Evolutionary conservation across 2,329 filamentous ascomycete species (phyloP).

Genomic region (Fusarium pseudonygamai): DNA sequence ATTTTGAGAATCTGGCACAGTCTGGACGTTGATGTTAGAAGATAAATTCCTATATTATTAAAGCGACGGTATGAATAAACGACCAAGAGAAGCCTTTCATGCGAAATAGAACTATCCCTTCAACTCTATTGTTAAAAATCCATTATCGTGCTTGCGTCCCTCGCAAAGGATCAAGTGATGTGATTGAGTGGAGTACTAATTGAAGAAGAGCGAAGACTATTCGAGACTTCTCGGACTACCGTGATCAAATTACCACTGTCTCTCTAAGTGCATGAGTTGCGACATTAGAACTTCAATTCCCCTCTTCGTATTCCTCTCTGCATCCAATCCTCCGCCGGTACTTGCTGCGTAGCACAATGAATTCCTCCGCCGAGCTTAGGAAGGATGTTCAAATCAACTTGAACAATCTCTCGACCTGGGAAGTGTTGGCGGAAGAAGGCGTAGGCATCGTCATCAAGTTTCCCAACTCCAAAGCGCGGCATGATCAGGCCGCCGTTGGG

Average conservation of each 20-base stretch:
- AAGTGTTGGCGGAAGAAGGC: slow-evolving; percentile 16
- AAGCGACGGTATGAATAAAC: neutral
- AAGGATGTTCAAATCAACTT: slow-evolving; percentile 8
- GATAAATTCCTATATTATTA: neutral
- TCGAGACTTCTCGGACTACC: no score
- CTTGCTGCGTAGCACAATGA: slow-evolving; percentile 44
- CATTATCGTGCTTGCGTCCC: no score
- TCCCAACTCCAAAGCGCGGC: slow-evolving; percentile 40
- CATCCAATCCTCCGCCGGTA: slow-evolving; percentile 12
- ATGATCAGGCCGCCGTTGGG: slow-evolving; percentile 45
- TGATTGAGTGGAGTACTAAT: neutral
- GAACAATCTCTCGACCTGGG: slow-evolving; percentile 26
- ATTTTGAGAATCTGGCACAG: neutral
- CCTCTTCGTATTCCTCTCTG: neutral
- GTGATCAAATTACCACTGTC: neutral
- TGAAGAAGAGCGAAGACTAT: neutral
- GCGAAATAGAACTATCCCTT: neutral
- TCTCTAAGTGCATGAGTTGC: neutral
- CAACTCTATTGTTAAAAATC: no score
- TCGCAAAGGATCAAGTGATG: neutral
- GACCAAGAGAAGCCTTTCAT: neutral
- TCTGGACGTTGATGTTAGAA: neutral
- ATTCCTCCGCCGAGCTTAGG: slow-evolving; percentile 40
- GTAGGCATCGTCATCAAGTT: slow-evolving; percentile 38
- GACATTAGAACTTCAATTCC: neutral